Base-by-base conservation (phyloP, 495 filamentous ascomycete species). In the Penicillium flavigenum region DNA sequence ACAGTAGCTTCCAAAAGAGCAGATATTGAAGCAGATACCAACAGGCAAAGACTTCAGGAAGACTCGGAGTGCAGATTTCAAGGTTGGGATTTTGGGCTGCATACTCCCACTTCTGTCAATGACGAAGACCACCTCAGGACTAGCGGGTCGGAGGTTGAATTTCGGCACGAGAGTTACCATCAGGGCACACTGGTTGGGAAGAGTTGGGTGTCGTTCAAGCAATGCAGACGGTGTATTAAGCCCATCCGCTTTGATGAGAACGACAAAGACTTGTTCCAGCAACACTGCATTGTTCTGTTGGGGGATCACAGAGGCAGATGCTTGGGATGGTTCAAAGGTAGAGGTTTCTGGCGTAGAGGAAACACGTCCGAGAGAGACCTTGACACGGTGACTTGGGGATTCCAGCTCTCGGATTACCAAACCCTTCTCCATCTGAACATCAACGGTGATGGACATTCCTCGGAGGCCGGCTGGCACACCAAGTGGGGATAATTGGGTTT, bases 11-110 rank as follows among this genome's bases (percentile, higher is more conserved):
- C 88, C 88, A 58, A 91, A 91, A 1, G 83, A 88, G 68, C 83
- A 86, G 56, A 91, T 89, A 67, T 91, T 90, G 75, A 91, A 91
- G 63, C 80, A 83, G 49, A 84, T 72, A 1, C 86, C 86, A 1
- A 83, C 58, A 2, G 88, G 87, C 16, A 91, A 68, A 0, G 84
- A 87, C 60, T 88, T 89, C 32, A 91, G 73, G 59, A 91, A 87
- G n/a, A 89, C 69, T 2, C 75, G 75, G 26, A 91, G 72, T 3
- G 87, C 87, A 7, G 77, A 72, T 16, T 77, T 64, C 26, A 88
- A 68, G 16, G 82, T 81, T 1, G 61, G 36, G 2, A 88, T 88
- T 29, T 80, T 81, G 34, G 69, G 66, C 1, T 57, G 56, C 88
- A 92, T 91, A 54, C 80, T 85, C 0, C 86, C 86, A 47, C 83